Conservation (phyloP, 257 asterid genomes). For the Solanum corneliomulleri region DNA sequence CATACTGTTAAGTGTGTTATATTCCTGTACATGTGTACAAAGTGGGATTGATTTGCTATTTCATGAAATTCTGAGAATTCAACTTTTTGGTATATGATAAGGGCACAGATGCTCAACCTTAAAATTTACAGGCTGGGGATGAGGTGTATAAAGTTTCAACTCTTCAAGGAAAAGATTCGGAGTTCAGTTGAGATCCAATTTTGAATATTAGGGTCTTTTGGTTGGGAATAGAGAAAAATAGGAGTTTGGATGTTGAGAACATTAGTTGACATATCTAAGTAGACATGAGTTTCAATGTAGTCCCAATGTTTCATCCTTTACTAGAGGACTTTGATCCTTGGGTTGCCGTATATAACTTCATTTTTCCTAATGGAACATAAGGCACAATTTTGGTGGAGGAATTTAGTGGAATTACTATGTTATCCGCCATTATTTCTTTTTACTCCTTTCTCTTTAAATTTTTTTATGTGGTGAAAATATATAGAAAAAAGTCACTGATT, state of each 20-base stretch:
- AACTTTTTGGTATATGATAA: constrained; percentile 26
- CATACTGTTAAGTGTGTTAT: constrained; percentile 22
- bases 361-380: constrained; percentile 3
- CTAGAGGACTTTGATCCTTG: background rate
- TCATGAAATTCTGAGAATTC: constrained; percentile 21
- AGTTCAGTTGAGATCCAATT: constrained; percentile 37
- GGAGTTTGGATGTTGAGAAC: constrained; percentile 19
- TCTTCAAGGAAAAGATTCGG: constrained; percentile 18
- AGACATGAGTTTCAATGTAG: background rate
- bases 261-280: constrained; percentile 1
- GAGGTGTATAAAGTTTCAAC: constrained; percentile 21
- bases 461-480: background rate
- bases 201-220: constrained; percentile 26
- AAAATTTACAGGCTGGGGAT: constrained; percentile 12
- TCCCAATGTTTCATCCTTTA: background rate
- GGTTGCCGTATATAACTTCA: background rate
- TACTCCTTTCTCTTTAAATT: background rate
- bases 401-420: background rate
- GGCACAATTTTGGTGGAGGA: background rate
- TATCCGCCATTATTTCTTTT: background rate
- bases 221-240: constrained; percentile 18
- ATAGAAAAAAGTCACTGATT: background rate
- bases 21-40: constrained; percentile 60
- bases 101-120: constrained; percentile 26
- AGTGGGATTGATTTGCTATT: constrained; percentile 29